Conservation (phyloP, 495 filamentous ascomycete genomes). For the Aspergillus sclerotioniger region DNA sequence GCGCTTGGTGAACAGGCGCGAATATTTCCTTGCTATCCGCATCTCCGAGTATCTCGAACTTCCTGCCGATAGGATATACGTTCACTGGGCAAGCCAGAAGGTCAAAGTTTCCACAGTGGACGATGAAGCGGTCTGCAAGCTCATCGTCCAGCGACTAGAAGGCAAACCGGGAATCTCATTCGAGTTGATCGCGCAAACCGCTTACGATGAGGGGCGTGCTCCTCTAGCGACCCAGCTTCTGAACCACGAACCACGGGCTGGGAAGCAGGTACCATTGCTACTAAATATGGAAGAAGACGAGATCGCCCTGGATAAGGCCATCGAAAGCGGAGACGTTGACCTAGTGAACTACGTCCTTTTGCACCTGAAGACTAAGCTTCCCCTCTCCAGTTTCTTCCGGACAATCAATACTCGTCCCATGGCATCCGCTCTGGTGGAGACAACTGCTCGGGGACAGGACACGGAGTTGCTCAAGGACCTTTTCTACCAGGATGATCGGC, state of each 20-base stretch:
- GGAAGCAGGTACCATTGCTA: conserved; percentile 92
- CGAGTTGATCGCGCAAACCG: conserved; percentile 88
- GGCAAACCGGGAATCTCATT: conserved; percentile 92
- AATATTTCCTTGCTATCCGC: conserved; percentile 87
- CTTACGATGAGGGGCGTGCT: conserved; percentile 88
- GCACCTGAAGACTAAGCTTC: conserved; percentile 85
- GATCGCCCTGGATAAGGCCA: conserved; percentile 93
- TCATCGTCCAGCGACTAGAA: conserved; percentile 81
- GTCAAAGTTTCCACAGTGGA: conserved; percentile 80
- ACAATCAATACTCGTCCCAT: conserved; percentile 83
- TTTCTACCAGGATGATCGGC: conserved; percentile 96
- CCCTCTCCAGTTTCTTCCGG: conserved; percentile 88
- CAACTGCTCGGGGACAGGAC: conserved; percentile 73
- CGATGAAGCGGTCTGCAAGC: conserved; percentile 82
- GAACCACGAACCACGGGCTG: conserved; percentile 89
- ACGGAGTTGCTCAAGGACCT: conserved; percentile 86
- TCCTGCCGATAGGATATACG: conserved; percentile 85
- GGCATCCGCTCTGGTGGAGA: conserved; percentile 86
- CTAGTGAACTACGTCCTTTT: conserved; percentile 86
- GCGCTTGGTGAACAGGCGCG: conserved; percentile 80
- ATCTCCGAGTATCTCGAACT: conserved; percentile 87
- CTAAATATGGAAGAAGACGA: conserved; percentile 95
- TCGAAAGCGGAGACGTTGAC: conserved; percentile 93
- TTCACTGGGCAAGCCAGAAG: conserved; percentile 95
- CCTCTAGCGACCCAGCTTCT: conserved; percentile 84